Evolutionary conservation across 257 asterid species (phyloP).

Genomic region (Ehretia macrophylla): DNA sequence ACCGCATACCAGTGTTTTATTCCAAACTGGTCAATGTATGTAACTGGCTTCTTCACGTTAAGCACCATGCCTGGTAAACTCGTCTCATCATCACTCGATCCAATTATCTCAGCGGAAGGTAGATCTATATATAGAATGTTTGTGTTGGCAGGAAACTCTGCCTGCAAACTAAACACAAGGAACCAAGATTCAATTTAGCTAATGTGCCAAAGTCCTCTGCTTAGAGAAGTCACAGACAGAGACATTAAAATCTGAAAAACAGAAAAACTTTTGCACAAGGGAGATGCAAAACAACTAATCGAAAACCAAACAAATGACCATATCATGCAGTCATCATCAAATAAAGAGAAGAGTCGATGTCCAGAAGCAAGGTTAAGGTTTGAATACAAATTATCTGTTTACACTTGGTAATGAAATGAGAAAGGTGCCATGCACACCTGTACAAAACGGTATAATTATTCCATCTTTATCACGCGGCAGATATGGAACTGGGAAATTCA

Average conservation of each 20-base stretch:
- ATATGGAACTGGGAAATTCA: no score
- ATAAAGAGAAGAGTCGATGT: no score
- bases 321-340: no score
- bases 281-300: conserved; percentile 2
- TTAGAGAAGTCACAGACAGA: conserved; percentile 4
- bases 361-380: no score
- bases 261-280: neutral
- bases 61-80: conserved; percentile 96
- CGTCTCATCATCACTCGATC: conserved; percentile 56
- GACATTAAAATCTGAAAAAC: conserved; percentile 4
- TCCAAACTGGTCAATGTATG: conserved; percentile 79
- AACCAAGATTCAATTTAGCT: conserved; percentile 31
- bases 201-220: conserved; percentile 20
- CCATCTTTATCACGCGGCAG: no score
- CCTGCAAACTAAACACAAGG: conserved; percentile 68
- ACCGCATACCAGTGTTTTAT: conserved; percentile 62
- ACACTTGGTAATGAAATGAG: no score
- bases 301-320: no score
- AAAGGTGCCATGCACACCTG: no score
- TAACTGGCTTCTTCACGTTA: conserved; percentile 73
- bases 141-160: conserved; percentile 92
- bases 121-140: conserved; percentile 91
- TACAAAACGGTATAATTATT: no score
- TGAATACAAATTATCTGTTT: no score
- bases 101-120: conserved; percentile 80